Base-by-base conservation (phyloP, 805 yeast species). In the Lachancea thermotolerans region DNA sequence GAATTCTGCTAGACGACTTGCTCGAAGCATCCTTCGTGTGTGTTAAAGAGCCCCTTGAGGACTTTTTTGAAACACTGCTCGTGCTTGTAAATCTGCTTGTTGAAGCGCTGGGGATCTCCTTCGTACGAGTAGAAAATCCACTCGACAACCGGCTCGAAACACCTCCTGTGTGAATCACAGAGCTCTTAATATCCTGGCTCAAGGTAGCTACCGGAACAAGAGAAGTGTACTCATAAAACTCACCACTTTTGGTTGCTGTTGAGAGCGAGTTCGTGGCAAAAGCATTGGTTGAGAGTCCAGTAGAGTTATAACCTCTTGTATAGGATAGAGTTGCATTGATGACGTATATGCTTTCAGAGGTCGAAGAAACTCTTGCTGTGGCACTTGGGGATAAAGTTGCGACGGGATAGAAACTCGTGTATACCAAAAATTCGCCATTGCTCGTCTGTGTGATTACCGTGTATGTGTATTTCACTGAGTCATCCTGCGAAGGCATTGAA, bases 361-460 rank as follows among this genome's bases (percentile, higher is more conserved):
- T 15, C 4, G 11, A 10, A 10, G 18, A 12, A 9, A 17, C 15
- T n/a, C 17, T 10, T 4, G 37, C n/a, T 34, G 37, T 14, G 37
- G 12, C 5, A 14, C 21, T 34, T 34, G 37, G 4, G 5, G 37
- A 34, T n/a, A 47, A 14, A 3, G 50, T 49, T 2, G 55, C 42
- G 38, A 54, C 49, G 6, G 59, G 53, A 35, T 37, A 45, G 36
- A 42, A 48, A 27, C 48, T 48, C n/a, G 59, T 54, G 36, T 39
- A 50, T 17, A 53, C 50, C 8, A 49, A 42, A 18, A 46, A 41
- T 39, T 51, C 39, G 12, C 56, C 60, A 38, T 48, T 40, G 10
- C 30, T 21, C 2, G 57, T 51, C 10, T 29, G 44, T 2, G 60
- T 51, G 12, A 54, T 38, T 14, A 53, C 48, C 0, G 56, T 47